These are phyloP conservation scores for Calonectria montana DNA, from an alignment of 2,329 filamentous ascomycete species.

Conservation along the genomic window DNA sequence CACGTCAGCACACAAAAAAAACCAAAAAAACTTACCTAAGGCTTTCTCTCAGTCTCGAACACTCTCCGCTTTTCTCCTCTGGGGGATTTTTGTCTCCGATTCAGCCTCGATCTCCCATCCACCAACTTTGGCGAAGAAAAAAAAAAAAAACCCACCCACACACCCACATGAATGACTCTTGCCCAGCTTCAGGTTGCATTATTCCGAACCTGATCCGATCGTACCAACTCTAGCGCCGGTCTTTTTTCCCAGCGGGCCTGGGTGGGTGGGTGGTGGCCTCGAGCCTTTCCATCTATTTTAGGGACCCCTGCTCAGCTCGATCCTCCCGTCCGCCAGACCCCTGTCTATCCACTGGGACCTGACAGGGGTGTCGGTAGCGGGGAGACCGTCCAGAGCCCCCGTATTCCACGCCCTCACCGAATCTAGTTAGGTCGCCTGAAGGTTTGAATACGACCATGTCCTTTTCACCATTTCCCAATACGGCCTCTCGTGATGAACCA, in stretches of 20 bases:
- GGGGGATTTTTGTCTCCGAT: neutral
- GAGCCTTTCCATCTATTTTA: constrained; percentile 4
- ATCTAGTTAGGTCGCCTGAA: neutral
- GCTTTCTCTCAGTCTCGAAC: neutral
- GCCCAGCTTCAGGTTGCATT: neutral
- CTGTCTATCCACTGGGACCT: neutral
- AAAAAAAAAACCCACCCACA: neutral
- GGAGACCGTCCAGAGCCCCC: neutral
- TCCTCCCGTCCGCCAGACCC: constrained; percentile 9
- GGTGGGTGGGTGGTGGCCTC: neutral
- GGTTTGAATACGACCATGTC: neutral
- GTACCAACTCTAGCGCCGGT: neutral
- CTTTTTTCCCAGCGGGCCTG: neutral
- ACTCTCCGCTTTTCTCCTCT: neutral
- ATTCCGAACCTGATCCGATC: neutral
- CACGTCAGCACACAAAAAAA: constrained; percentile 3
- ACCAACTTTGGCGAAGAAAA: neutral
- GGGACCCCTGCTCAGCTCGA: neutral
- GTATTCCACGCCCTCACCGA: neutral
- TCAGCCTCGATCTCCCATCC: neutral
- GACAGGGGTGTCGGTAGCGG: constrained; percentile 1
- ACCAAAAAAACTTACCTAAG: neutral
- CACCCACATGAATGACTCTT: neutral
- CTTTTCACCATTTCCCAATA: neutral
- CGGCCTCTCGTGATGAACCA: neutral